Conservation (phyloP, 805 yeast genomes). For the Saturnispora galanensis region DNA sequence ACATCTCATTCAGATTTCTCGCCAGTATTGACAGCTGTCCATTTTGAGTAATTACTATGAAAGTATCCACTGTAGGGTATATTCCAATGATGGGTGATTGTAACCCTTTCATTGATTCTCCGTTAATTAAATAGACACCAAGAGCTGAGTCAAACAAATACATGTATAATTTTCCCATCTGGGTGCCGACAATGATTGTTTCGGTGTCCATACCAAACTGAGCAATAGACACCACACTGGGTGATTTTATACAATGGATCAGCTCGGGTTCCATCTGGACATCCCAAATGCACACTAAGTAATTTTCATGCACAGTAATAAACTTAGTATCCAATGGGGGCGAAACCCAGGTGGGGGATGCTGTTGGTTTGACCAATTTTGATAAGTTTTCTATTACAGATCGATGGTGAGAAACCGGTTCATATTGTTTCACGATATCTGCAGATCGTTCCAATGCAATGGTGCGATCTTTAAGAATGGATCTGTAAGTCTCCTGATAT, state of each 20-base stretch:
- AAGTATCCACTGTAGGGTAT: constrained; percentile 19
- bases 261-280: constrained; percentile 18
- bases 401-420: constrained; percentile 1
- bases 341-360: constrained; percentile 5
- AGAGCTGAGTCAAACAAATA: constrained; percentile 19
- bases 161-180: constrained; percentile 39
- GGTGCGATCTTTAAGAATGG: not conserved
- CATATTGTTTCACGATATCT: constrained; percentile 4
- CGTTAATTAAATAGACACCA: not conserved
- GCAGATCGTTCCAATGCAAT: constrained; percentile 8
- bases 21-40: constrained; percentile 18
- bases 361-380: constrained; percentile 2
- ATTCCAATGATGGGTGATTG: constrained; percentile 17
- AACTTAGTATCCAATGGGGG: not conserved
- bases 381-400: constrained; percentile 4
- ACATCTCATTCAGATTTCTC: constrained; percentile 15
- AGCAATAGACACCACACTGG: constrained; percentile 30
- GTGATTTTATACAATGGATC: constrained; percentile 24
- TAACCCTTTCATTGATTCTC: not conserved
- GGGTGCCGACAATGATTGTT: constrained; percentile 38
- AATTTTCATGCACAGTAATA: constrained; percentile 9
- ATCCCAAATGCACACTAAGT: constrained; percentile 9
- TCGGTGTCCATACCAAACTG: constrained; percentile 30
- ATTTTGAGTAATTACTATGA: constrained; percentile 17
- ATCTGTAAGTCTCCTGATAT: constrained; percentile 6